Base-by-base conservation (phyloP, 805 yeast genomes). In the Maudiozyma saulgeensis region DNA sequence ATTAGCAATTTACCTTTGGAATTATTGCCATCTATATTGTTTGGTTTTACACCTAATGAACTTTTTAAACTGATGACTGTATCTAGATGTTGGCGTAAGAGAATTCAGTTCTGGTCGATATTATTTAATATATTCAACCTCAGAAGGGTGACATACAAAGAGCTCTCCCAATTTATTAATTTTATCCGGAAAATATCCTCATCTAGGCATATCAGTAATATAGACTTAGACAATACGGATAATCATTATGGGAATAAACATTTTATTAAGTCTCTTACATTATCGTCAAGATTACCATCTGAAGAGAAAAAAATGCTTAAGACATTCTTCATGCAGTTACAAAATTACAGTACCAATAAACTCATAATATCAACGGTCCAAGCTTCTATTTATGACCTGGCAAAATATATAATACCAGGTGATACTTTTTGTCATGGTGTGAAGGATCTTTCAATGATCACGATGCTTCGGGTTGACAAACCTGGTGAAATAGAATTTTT, bases 1-100 rank as follows among this genome's bases (percentile, higher is more conserved):
- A 44, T 61, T 3, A 37, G 35, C 3, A 32, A 37, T 7, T 43
- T 65, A 11, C 69, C 69, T 1, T 7, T 50, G 0, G 69, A 66
- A 50, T 21, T 66, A n/a, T n/a, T 59, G 6, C 54, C 57, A 4
- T 15, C 32, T 4, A 53, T 66, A 12, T 47, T 66, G 11, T 16
- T 38, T 19, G 44, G 53, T 13, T 55, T 64, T 6, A 43, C 51
- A 6, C 40, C 58, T 6, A 54, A 43, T 32, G 63, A 64, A 16
- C 41, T 63, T 6, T 28, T 57, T 13, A 48, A 44, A n/a, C 49
- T 57, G 23, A 41, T 51, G 25, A 31, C 46, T 6, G 63, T 62
- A 1, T 56, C 59, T 38, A 61, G 54, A 43, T 21, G 40, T 3
- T 64, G 68, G 66, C 41, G 49, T 34, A 25, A 46, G 12, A 56